Base-by-base conservation (phyloP, 2,329 filamentous ascomycete species). In the Dactylellina cionopaga region DNA sequence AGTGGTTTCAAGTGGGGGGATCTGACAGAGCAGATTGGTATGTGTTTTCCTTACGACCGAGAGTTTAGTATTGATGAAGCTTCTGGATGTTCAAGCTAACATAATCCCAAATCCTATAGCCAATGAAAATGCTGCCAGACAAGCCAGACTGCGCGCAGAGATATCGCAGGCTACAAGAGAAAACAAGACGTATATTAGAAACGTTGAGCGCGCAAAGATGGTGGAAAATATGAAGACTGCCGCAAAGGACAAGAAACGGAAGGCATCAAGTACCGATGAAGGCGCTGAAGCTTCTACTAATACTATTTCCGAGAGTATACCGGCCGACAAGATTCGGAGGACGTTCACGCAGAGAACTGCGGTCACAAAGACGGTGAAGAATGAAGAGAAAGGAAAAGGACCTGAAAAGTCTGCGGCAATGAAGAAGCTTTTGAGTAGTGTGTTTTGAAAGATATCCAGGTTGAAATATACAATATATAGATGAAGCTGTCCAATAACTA, bases 161-260 rank as follows among this genome's bases (percentile, higher is more conserved):
- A 90, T 95, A 75, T 85, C 86, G 77, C 88, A 89, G 83, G 87
- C 89, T 47, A 88, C 88, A 69, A 88, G 86, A 80, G 91, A 95
- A 83, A 93, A 94, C 80, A 91, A 90, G 84, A 86, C 88, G 75
- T 95, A 94, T 79, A 85, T 93, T 69, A 84, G 87, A 76, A 92
- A 94, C 78, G 85, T 95, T 65, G 91, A 95, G 83, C 87, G 84
- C 78, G 89, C 88, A 54, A 94, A 93, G 86, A 90, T 92, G 85
- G 79, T 92, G 75, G 88, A 91, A 54, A 88, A 88, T 7, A 92
- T 93, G 80, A 79, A 83, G 78, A 80, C 77, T 46, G 84, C 83
- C 78, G 80, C 80, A 78, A 87, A 88, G 78, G 83, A 83, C 63
- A 84, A 80, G 76, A 76, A 71, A 74, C 75, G 59, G 76, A 83